These are phyloP conservation scores for Sarocladium strictum DNA, from an alignment of 2,329 filamentous ascomycete species.

Conservation along the genomic window DNA sequence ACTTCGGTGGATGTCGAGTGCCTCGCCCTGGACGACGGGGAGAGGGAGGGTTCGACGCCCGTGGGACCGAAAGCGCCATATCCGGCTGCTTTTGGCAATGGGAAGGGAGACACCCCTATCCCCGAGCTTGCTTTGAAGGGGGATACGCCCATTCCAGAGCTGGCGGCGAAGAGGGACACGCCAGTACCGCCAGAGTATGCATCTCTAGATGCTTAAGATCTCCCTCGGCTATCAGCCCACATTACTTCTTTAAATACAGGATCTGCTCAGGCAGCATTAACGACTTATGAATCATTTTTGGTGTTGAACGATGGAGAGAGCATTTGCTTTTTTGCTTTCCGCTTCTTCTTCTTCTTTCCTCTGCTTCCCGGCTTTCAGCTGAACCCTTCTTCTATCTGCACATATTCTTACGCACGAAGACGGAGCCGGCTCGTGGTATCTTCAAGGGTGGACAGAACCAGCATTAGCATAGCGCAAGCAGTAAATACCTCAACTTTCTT, in stretches of 20 bases:
- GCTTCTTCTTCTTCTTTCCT: not conserved
- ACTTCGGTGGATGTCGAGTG: constrained; percentile 25
- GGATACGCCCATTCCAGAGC: constrained; percentile 8
- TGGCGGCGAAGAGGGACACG: constrained; percentile 7
- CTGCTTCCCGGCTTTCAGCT: no score
- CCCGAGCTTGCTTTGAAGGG: constrained; percentile 15
- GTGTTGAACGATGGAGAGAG: not conserved
- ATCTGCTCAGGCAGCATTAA: not conserved
- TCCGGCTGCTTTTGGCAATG: not conserved
- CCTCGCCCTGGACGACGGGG: constrained; percentile 23
- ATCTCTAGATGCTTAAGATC: not conserved
- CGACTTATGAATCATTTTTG: not conserved
- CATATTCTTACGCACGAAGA: not conserved
- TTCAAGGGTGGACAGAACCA: not conserved
- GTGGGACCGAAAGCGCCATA: constrained; percentile 19
- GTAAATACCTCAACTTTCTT: no score
- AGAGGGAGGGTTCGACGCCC: constrained; percentile 34
- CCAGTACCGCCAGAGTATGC: constrained; percentile 7
- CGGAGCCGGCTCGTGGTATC: no score
- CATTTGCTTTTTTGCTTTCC: not conserved
- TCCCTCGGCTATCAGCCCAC: not conserved
- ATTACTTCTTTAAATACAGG: not conserved
- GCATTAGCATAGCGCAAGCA: not conserved
- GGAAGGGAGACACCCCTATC: constrained; percentile 18
- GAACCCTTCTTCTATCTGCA: not conserved